Evolutionary conservation across 306 rosid genomes (phyloP).

Genomic region (barrel medic (Medicago truncatula)): MtrunA17r5.0-ANR NC_053049.1:40460001-40460500

Average conservation of each 20-base stretch:
- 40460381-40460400: background rate
- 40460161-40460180: constrained; percentile 99
- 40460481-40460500: too few species aligned
- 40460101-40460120: constrained; percentile 91
- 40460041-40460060: constrained; percentile 95
- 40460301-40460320: background rate
- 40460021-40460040: constrained; percentile 98
- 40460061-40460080: constrained; percentile 92
- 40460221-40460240: constrained; percentile 10
- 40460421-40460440: background rate
- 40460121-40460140: constrained; percentile 91
- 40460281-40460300: too few species aligned
- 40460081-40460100: constrained; percentile 90
- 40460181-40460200: constrained; percentile 70
- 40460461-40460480: too few species aligned
- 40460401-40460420: background rate
- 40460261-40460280: background rate
- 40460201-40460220: constrained; percentile 32
- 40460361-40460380: background rate
- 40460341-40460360: background rate
- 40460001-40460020: constrained; percentile 99
- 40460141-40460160: constrained; percentile 96
- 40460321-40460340: background rate
- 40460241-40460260: background rate
- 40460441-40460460: too few species aligned